These are phyloP conservation scores for Hirsutella minnesotensis DNA, from an alignment of 2,329 filamentous ascomycete genomes.

Conservation along the genomic window DNA sequence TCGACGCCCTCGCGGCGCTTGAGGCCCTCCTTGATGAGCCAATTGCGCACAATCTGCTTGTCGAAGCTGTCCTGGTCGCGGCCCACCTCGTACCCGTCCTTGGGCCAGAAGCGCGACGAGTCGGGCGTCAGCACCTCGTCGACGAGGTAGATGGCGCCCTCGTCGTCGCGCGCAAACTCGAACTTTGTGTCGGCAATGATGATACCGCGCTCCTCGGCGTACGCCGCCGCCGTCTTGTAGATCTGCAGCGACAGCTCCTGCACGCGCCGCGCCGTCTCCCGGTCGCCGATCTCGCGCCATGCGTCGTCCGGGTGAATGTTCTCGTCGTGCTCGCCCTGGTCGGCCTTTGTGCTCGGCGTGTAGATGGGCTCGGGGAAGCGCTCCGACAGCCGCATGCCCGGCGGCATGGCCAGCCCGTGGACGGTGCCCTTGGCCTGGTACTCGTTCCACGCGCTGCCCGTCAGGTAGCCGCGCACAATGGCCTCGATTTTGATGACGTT, in stretches of 20 bases:
- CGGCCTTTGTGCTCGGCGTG: slow-evolving; percentile 71
- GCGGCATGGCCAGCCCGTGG: slow-evolving; percentile 60
- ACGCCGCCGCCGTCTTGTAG: slow-evolving; percentile 39
- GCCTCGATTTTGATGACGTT: slow-evolving; percentile 14
- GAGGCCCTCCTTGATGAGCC: slow-evolving; percentile 60
- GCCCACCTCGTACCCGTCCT: slow-evolving; percentile 51
- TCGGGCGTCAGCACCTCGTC: slow-evolving; percentile 83
- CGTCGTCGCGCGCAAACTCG: slow-evolving; percentile 40
- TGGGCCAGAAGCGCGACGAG: slow-evolving; percentile 78
- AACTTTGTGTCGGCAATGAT: slow-evolving; percentile 31
- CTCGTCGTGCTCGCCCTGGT: slow-evolving; percentile 65
- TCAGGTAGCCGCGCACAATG: slow-evolving; percentile 74
- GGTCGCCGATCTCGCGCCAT: slow-evolving; percentile 25
- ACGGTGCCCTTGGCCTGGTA: slow-evolving; percentile 61
- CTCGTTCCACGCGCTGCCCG: slow-evolving; percentile 74
- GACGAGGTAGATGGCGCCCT: slow-evolving; percentile 33
- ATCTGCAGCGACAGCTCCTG: slow-evolving; percentile 18
- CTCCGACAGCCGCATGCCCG: slow-evolving; percentile 59
- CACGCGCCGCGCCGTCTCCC: slow-evolving; percentile 18
- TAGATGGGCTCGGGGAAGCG: slow-evolving; percentile 56
- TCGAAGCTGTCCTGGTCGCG: slow-evolving; percentile 74
- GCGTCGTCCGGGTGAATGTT: slow-evolving; percentile 68
- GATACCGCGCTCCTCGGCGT: slow-evolving; percentile 36
- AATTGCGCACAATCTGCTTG: slow-evolving; percentile 77
- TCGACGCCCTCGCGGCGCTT: slow-evolving; percentile 33